These are phyloP conservation scores for Polychaeton citri DNA, from an alignment of 2,329 filamentous ascomycete species.

Conservation along the genomic window DNA sequence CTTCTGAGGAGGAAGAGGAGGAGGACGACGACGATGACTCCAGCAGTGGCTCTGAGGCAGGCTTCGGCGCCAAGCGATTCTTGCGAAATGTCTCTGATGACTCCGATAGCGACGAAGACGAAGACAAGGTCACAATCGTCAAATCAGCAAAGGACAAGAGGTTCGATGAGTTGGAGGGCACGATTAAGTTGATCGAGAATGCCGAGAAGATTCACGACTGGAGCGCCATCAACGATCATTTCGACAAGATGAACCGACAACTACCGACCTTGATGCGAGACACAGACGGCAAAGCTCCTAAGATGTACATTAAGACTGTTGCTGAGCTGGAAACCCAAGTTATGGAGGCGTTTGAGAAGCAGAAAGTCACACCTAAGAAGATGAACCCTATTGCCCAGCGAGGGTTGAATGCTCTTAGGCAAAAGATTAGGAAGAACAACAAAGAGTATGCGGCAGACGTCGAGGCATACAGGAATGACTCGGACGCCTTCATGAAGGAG, in stretches of 20 bases:
- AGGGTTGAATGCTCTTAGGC: constrained; percentile 91
- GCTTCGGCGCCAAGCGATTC: constrained; percentile 67
- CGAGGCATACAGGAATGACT: constrained; percentile 72
- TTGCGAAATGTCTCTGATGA: constrained; percentile 50
- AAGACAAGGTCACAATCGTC: constrained; percentile 72
- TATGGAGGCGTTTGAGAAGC: constrained; percentile 87
- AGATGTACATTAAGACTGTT: constrained; percentile 83
- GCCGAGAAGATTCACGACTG: constrained; percentile 96
- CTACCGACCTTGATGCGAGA: constrained; percentile 33
- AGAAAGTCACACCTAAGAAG: constrained; percentile 93
- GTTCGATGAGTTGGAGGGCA: constrained; percentile 81
- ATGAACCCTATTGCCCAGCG: constrained; percentile 95
- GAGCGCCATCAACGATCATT: constrained; percentile 57
- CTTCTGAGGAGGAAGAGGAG: constrained; percentile 42
- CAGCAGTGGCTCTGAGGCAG: constrained; percentile 41
- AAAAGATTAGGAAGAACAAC: constrained; percentile 97
- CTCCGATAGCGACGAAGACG: constrained; percentile 68
- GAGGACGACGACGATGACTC: constrained; percentile 39
- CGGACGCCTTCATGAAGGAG: constrained; percentile 77
- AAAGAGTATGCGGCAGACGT: constrained; percentile 85
- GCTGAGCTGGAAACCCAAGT: constrained; percentile 89
- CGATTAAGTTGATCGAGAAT: constrained; percentile 86
- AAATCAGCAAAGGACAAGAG: constrained; percentile 99
- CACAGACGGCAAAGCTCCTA: constrained; percentile 65
- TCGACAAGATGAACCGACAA: constrained; percentile 49